Percentiles rank a stretch among this genome's conserved stretches.
These are phyloP conservation scores for Biscogniauxia sp. DNA, from an alignment of 2,329 filamentous ascomycete species.

Conservation along the genomic window DNA sequence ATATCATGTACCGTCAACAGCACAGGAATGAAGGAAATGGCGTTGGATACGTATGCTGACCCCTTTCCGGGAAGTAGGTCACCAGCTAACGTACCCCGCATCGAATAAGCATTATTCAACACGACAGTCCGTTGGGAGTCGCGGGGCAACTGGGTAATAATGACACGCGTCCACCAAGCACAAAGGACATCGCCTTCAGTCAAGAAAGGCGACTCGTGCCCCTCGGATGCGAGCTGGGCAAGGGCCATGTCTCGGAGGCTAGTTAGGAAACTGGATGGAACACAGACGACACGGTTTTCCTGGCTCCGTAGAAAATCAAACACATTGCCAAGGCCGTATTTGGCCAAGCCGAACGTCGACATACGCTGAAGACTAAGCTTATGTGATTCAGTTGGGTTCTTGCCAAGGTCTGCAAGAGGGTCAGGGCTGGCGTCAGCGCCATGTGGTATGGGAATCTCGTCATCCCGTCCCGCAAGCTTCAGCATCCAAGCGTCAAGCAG, in stretches of 20 bases:
- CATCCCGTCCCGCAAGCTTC: constrained; percentile 36
- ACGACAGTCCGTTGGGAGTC: constrained; percentile 27
- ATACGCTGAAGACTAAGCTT: constrained; percentile 18
- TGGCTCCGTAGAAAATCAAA: constrained; percentile 22
- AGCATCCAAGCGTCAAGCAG: constrained; percentile 41
- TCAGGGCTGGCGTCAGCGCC: constrained; percentile 35
- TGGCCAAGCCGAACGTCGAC: constrained; percentile 20
- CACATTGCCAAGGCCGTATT: constrained; percentile 30
- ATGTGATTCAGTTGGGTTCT: constrained; percentile 24
- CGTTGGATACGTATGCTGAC: constrained; percentile 31
- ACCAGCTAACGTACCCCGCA: constrained; percentile 25
- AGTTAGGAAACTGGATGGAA: constrained; percentile 31
- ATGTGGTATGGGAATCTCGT: constrained; percentile 32
- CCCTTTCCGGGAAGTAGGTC: constrained; percentile 21
- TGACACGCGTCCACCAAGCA: constrained; percentile 35
- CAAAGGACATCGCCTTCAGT: constrained; percentile 38
- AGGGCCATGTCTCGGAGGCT: constrained; percentile 25
- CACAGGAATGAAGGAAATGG: constrained; percentile 24
- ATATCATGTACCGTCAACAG: constrained; percentile 23
- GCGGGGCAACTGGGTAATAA: constrained; percentile 21
- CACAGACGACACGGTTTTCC: constrained; percentile 24
- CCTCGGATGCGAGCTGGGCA: constrained; percentile 20
- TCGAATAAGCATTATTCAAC: constrained; percentile 34
- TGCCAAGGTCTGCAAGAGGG: constrained; percentile 29
- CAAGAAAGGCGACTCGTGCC: constrained; percentile 28